Percentiles rank a stretch among this genome's conserved stretches.
Evolutionary conservation across 2,329 filamentous ascomycete species (phyloP).

Genomic region (Claviceps sorghi): DNA sequence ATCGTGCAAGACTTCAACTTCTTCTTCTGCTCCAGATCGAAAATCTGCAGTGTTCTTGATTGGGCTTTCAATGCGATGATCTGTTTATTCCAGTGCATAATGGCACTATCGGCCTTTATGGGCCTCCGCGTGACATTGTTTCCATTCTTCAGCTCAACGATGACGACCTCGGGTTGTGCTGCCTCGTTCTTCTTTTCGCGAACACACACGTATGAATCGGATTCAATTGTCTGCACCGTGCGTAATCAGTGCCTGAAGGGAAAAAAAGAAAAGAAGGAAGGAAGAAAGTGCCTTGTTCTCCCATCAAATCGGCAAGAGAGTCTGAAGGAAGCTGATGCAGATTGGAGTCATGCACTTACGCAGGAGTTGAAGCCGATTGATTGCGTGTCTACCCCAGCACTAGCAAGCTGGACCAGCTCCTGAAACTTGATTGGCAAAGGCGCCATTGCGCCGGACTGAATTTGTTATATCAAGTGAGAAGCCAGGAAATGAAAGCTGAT

Average conservation of each 20-base stretch:
- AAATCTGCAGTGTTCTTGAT: conserved; percentile 89
- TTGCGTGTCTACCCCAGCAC: conserved; percentile 30
- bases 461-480: conserved; percentile 12
- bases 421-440: conserved; percentile 84
- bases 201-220: conserved; percentile 90
- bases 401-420: conserved; percentile 62
- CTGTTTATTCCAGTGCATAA: conserved; percentile 96
- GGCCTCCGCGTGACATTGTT: conserved; percentile 90
- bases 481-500: conserved; percentile 6
- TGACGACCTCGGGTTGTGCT: conserved; percentile 84
- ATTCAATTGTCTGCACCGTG: conserved; percentile 71
- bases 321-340: neutral
- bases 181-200: conserved; percentile 82
- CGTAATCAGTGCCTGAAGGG: neutral
- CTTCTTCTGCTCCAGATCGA: conserved; percentile 81
- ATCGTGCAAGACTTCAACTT: conserved; percentile 96
- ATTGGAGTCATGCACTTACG: conserved; percentile 28
- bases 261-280: neutral
- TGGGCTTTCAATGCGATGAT: conserved; percentile 96
- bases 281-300: neutral
- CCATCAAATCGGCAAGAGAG: neutral
- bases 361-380: conserved; percentile 67
- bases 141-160: conserved; percentile 92
- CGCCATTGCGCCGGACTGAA: conserved; percentile 34
- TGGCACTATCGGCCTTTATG: conserved; percentile 98